Conservation (phyloP, 345 rosid genomes). For the Ceriops tagal region DNA sequence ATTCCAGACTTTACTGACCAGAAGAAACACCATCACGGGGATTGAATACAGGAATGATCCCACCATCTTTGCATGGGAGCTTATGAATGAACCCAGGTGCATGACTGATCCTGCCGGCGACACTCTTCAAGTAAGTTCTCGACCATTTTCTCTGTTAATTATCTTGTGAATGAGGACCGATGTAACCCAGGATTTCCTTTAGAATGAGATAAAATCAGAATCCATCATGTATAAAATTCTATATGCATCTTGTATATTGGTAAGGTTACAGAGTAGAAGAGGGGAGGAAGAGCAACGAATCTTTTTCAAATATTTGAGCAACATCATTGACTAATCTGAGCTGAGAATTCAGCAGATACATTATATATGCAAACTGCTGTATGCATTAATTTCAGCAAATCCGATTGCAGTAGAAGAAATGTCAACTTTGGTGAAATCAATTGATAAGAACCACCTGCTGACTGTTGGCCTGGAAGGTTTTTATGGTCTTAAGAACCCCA, state of each 20-base stretch:
- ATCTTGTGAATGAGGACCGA: neutral
- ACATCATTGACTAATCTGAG: too few relatives aligned
- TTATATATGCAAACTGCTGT: neutral
- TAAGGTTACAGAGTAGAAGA: too few relatives aligned
- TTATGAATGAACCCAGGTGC: constrained; percentile 96
- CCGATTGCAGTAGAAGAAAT: constrained; percentile 66
- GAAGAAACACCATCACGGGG: constrained; percentile 87
- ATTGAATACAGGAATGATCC: constrained; percentile 87
- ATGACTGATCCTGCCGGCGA: constrained; percentile 86
- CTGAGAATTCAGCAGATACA: neutral
- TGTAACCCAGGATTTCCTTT: too few relatives aligned
- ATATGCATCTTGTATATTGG: too few relatives aligned
- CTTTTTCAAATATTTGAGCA: too few relatives aligned
- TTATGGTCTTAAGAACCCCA: constrained; percentile 81
- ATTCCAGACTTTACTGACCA: constrained; percentile 65
- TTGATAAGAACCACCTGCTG: constrained; percentile 79
- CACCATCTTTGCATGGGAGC: constrained; percentile 86
- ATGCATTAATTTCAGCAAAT: constrained; percentile 7
- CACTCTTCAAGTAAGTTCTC: constrained; percentile 76
- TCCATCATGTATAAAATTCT: too few relatives aligned
- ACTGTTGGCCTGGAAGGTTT: constrained; percentile 96
- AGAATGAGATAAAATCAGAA: too few relatives aligned
- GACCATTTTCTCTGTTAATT: neutral
- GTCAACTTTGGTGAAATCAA: constrained; percentile 74
- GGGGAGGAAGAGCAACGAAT: too few relatives aligned